phyloP scores from a whole-genome alignment of 2,329 filamentous ascomycete genomes.

The Penicillium sp. region DNA sequence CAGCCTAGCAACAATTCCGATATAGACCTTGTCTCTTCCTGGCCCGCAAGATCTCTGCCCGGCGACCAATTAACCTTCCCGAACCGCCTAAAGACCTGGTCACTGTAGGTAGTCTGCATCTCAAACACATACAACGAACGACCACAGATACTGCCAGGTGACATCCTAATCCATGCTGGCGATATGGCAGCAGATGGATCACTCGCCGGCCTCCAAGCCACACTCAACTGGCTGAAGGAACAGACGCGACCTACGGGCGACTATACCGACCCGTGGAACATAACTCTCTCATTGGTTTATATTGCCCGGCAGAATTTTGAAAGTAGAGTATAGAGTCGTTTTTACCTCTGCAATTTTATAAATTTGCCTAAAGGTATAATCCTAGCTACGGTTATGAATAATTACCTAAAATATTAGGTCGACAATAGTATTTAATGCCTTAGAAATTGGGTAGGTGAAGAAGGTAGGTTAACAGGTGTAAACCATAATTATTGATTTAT shows the following conservation, averaged over 20 bases:
- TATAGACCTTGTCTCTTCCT: neutral
- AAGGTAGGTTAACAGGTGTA: too few relatives aligned
- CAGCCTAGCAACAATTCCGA: neutral
- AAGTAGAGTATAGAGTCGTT: too few relatives aligned
- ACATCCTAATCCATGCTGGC: conserved; percentile 1
- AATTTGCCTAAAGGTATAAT: too few relatives aligned
- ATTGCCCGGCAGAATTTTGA: too few relatives aligned
- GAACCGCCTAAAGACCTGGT: neutral
- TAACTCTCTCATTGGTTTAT: too few relatives aligned
- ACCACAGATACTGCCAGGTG: neutral
- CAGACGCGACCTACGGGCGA: neutral
- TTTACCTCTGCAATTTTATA: too few relatives aligned
- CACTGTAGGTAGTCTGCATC: neutral
- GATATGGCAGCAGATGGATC: neutral
- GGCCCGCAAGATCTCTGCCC: neutral
- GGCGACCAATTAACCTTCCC: neutral
- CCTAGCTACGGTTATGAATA: too few relatives aligned
- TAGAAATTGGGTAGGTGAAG: too few relatives aligned
- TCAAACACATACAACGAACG: neutral
- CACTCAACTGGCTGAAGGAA: neutral
- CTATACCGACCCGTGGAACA: too few relatives aligned
- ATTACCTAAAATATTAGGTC: too few relatives aligned
- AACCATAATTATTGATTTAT: too few relatives aligned
- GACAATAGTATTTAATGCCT: too few relatives aligned
- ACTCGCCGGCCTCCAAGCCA: neutral